Evolutionary conservation across 768 basidiomycete genomes (phyloP).

Genomic region (Trametes gibbosa): DNA sequence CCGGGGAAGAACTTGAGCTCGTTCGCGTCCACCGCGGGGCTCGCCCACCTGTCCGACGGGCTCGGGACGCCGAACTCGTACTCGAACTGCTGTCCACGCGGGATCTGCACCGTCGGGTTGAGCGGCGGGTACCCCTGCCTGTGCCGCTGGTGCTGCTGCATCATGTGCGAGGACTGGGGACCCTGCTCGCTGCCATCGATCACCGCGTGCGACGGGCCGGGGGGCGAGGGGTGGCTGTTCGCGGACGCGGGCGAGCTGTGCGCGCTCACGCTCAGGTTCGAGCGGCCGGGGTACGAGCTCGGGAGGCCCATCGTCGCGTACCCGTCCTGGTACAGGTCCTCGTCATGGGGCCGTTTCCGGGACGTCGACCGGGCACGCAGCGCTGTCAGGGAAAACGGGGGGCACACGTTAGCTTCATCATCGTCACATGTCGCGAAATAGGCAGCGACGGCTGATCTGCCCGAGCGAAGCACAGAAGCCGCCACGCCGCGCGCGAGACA

Average conservation of each 20-base stretch:
- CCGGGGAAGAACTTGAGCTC: slow-evolving; percentile 26
- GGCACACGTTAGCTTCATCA: slow-evolving; percentile 13
- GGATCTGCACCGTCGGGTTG: slow-evolving; percentile 47
- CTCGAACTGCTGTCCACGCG: slow-evolving; percentile 36
- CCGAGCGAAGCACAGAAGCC: slow-evolving; percentile 15
- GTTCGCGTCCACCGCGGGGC: slow-evolving; percentile 18
- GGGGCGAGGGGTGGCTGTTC: slow-evolving; percentile 65
- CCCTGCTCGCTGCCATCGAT: slow-evolving; percentile 54
- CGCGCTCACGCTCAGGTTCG: slow-evolving; percentile 46
- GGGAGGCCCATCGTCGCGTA: slow-evolving; percentile 39
- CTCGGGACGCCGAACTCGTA: slow-evolving; percentile 49
- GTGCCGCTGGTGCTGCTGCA: slow-evolving; percentile 32
- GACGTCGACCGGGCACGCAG: slow-evolving; percentile 75
- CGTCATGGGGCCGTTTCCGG: slow-evolving; percentile 69
- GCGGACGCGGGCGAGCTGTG: slow-evolving; percentile 77
- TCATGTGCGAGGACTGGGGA: too few species aligned
- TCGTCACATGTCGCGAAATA: slow-evolving; percentile 7
- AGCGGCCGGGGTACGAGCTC: slow-evolving; percentile 32
- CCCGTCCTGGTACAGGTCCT: slow-evolving; percentile 42
- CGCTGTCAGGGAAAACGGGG: slow-evolving; percentile 36
- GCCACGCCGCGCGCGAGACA: slow-evolving; percentile 8
- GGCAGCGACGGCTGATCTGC: slow-evolving; percentile 19
- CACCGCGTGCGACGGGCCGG: slow-evolving; percentile 37
- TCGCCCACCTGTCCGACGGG: slow-evolving; percentile 25
- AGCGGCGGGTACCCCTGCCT: slow-evolving; percentile 30